Base-by-base conservation (phyloP, 352 stramenopile genomes). In the Globisporangium cystogenes region DNA sequence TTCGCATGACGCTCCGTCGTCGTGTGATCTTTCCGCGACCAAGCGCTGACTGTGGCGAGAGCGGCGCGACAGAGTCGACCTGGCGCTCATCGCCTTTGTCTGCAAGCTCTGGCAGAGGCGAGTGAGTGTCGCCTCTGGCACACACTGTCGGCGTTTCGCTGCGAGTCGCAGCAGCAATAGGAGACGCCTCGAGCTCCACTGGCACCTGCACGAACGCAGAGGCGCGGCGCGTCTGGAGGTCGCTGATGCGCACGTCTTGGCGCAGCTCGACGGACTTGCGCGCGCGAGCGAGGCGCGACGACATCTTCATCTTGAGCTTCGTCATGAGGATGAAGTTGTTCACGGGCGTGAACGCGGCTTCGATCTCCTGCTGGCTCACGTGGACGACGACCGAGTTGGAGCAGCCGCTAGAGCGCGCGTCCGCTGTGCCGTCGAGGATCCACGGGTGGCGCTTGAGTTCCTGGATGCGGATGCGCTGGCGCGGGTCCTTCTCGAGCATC, bases 241-340 rank as follows among this genome's bases (percentile, higher is more conserved):
- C 11, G 31, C 4, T 10, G 15, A 45, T 10, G 18, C 47, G 33
- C 11, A 39, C 18, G 7, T 48, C 45, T n/a, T 50, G 54, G 3
- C 54, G 54, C 4, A 49, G 37, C 39, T 55, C 37, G 37, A 81
- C 59, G 0, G 60, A 67, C 40, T 65, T 70, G 3, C 70, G 70
- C 14, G 20, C 72, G 0, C 60, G 59, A 8, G 76, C 76, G 6
- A 88, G 61, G 0, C 74, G 65, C 4, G 68, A 67, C 8, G 72
- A 74, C 72, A 88, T 83, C 44, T 81, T 84, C 57, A 91, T 76
- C 49, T 91, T 91, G 53, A 91, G 67, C 29, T 81, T 81, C 21
- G 71, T 77, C 57, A 89, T 84, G 33, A 91, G 67, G 24, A 91
- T 79, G 54, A 91, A 87, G 57, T 89, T 91, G 57, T 91, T 91